A percentile compares a stretch with the other conserved stretches of the same genome.
Conservation (phyloP, 2,329 filamentous ascomycete genomes). For the Nothophoma quercina region DNA sequence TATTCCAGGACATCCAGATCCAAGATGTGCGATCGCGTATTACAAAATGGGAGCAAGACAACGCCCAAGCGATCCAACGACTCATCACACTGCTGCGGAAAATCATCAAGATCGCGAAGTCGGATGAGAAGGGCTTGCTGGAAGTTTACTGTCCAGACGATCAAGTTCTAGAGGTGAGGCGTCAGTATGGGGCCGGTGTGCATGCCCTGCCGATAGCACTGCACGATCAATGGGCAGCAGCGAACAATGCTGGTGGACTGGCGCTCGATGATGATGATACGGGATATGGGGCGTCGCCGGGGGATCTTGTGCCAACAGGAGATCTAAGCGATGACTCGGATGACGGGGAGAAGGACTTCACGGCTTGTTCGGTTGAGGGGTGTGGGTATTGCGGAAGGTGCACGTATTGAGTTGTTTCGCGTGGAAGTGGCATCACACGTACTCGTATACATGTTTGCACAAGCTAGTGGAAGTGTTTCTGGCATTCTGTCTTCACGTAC, state of each 20-base stretch:
- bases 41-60: slow-evolving; percentile 53
- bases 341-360: slow-evolving; percentile 44
- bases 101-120: slow-evolving; percentile 38
- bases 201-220: slow-evolving; percentile 31
- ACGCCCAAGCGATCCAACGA: slow-evolving; percentile 39
- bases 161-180: slow-evolving; percentile 47
- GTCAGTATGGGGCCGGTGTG: slow-evolving; percentile 33
- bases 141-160: slow-evolving; percentile 46
- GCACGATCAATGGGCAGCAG: slow-evolving; percentile 21
- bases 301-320: background rate
- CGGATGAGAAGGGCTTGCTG: slow-evolving; percentile 28
- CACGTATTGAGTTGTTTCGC: slow-evolving; percentile 39
- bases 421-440: too few relatives aligned
- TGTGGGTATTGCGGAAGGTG: slow-evolving; percentile 52
- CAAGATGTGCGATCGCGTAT: slow-evolving; percentile 49
- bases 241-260: background rate
- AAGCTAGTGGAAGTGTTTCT: too few relatives aligned
- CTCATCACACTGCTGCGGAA: slow-evolving; percentile 42
- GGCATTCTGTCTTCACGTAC: too few relatives aligned
- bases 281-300: background rate
- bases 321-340: slow-evolving; percentile 22
- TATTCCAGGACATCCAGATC: slow-evolving; percentile 55
- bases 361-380: slow-evolving; percentile 45
- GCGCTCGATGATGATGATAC: background rate
- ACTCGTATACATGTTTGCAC: too few relatives aligned